phyloP scores from a whole-genome alignment of 2,329 filamentous ascomycete species.

The Aureobasidium zeae region DNA sequence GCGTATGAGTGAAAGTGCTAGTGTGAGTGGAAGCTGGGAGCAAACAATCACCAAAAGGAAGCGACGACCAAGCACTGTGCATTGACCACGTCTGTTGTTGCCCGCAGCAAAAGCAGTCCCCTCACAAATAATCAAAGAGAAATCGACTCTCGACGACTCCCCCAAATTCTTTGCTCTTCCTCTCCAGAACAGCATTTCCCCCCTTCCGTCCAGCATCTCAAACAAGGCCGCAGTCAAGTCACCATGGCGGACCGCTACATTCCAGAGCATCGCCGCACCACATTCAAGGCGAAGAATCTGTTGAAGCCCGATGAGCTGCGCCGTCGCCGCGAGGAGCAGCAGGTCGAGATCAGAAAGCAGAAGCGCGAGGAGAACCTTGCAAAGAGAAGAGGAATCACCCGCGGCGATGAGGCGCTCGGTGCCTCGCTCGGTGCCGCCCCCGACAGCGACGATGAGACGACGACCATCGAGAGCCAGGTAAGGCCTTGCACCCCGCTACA shows the following conservation, averaged over 20 bases:
- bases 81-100: slow-evolving; percentile 10
- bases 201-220: background rate
- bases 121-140: slow-evolving; percentile 15
- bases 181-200: background rate
- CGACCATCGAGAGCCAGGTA: slow-evolving; percentile 94
- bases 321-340: slow-evolving; percentile 95
- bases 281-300: slow-evolving; percentile 98
- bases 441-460: slow-evolving; percentile 95
- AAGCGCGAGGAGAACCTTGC: slow-evolving; percentile 98
- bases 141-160: slow-evolving; percentile 8
- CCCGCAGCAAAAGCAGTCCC: slow-evolving; percentile 9
- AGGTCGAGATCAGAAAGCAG: slow-evolving; percentile 97
- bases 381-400: slow-evolving; percentile 90
- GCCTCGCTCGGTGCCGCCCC: slow-evolving; percentile 78
- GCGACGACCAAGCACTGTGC: slow-evolving; percentile 7
- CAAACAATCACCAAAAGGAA: background rate
- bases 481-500: slow-evolving; percentile 25
- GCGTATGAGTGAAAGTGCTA: background rate
- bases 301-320: slow-evolving; percentile 99
- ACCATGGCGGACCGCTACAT: slow-evolving; percentile 98
- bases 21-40: background rate
- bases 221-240: slow-evolving; percentile 1
- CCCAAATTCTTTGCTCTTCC: slow-evolving; percentile 7
- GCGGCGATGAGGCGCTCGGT: slow-evolving; percentile 62
- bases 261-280: slow-evolving; percentile 95